These are phyloP conservation scores for Hyaloscypha hepaticicola DNA, from an alignment of 495 filamentous ascomycete genomes.

Conservation along the genomic window DNA sequence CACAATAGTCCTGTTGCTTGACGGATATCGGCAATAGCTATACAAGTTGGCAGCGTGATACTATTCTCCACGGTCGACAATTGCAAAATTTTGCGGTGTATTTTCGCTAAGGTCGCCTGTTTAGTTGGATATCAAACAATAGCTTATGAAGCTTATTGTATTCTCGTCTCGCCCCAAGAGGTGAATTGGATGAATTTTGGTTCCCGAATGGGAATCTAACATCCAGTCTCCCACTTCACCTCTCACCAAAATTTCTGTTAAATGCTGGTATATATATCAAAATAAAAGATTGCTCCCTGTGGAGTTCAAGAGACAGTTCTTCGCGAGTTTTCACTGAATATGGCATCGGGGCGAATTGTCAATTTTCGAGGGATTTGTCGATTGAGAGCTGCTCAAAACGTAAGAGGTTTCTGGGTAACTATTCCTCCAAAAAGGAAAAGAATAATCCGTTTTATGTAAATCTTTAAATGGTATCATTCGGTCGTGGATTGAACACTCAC, in stretches of 20 bases:
- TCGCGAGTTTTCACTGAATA: neutral
- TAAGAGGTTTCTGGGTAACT: neutral
- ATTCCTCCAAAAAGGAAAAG: neutral
- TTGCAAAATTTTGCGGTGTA: neutral
- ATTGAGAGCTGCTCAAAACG: neutral
- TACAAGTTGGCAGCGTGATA: no score
- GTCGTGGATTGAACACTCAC: neutral
- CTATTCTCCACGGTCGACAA: neutral
- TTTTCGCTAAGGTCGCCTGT: neutral
- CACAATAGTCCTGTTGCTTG: no score
- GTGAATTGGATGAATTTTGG: neutral
- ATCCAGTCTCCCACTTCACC: slow-evolving; percentile 7
- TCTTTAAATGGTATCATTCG: neutral
- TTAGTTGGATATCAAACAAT: no score
- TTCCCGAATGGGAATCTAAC: neutral
- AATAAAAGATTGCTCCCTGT: slow-evolving; percentile 27
- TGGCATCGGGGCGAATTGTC: slow-evolving; percentile 24
- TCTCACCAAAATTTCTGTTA: neutral
- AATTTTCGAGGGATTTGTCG: neutral
- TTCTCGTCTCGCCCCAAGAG: neutral
- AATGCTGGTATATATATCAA: slow-evolving; percentile 24
- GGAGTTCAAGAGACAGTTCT: slow-evolving; percentile 26
- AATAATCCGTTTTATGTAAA: neutral
- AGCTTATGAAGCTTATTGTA: neutral
- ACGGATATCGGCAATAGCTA: neutral